Conservation (phyloP, 371 early-diverging fungal genomes). For the Catenaria anguillulae region DNA sequence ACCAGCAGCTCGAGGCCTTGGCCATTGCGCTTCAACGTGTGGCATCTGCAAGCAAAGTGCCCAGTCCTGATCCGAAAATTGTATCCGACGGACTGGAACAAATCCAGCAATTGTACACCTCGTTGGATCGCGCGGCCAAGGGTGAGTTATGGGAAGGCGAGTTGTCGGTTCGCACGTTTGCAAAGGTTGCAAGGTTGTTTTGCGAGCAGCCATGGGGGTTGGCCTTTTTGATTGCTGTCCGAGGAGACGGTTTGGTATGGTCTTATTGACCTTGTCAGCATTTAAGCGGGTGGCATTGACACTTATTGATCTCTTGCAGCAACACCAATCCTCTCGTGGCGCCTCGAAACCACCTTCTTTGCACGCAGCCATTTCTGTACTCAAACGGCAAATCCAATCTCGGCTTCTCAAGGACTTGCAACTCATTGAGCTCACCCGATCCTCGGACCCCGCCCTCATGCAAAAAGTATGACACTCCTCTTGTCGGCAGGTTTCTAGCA, state of each 20-base stretch:
- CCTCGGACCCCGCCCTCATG: too few relatives aligned
- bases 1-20: neutral
- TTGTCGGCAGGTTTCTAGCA: too few relatives aligned
- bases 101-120: too few relatives aligned
- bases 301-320: too few relatives aligned
- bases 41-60: neutral
- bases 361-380: neutral
- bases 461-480: too few relatives aligned
- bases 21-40: neutral
- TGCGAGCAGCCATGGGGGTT: neutral
- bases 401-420: neutral
- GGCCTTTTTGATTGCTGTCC: neutral
- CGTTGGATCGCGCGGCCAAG: neutral
- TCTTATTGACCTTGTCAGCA: neutral
- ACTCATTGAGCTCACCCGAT: too few relatives aligned
- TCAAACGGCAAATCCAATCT: neutral
- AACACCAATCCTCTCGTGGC: neutral
- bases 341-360: neutral
- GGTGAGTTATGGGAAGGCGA: neutral
- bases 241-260: neutral
- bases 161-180: neutral
- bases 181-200: neutral
- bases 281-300: too few relatives aligned
- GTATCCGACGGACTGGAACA: too few relatives aligned
- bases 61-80: neutral